phyloP scores from a whole-genome alignment of 106 monocot species.

The Cymbidium sinense region DNA sequence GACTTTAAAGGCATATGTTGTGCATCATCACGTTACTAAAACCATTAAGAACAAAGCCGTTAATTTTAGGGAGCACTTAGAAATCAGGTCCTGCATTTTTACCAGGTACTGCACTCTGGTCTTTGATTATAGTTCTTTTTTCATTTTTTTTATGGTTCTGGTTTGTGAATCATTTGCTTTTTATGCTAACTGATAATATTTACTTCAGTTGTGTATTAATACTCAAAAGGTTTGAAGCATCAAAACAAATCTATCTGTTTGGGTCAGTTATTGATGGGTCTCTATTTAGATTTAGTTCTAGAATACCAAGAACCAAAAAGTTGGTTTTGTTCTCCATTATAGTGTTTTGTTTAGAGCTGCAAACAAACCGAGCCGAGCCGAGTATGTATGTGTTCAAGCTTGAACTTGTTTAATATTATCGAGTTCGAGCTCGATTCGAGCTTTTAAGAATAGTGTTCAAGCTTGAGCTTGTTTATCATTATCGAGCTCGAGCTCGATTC shows the following conservation, averaged over 20 bases:
- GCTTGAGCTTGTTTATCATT: no score
- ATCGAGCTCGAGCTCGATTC: no score
- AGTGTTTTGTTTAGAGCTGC: no score
- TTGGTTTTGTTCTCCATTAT: background rate
- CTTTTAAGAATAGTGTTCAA: no score
- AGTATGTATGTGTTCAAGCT: no score
- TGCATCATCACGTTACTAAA: no score
- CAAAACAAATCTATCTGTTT: background rate
- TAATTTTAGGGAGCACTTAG: background rate
- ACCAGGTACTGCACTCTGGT: background rate
- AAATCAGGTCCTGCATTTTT: background rate
- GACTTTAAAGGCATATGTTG: no score
- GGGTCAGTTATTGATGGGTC: background rate
- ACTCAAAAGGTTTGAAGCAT: background rate
- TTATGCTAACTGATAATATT: background rate
- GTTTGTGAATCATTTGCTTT: background rate
- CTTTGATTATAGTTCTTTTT: background rate
- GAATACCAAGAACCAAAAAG: background rate
- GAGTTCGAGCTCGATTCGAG: no score
- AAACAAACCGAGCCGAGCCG: no score
- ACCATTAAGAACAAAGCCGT: background rate
- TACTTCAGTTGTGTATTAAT: background rate
- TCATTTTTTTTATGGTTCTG: background rate
- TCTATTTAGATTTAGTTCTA: background rate
- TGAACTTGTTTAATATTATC: no score